Evolutionary conservation across 495 filamentous ascomycete genomes (phyloP).

Genomic region (Neurospora pannonica): DNA sequence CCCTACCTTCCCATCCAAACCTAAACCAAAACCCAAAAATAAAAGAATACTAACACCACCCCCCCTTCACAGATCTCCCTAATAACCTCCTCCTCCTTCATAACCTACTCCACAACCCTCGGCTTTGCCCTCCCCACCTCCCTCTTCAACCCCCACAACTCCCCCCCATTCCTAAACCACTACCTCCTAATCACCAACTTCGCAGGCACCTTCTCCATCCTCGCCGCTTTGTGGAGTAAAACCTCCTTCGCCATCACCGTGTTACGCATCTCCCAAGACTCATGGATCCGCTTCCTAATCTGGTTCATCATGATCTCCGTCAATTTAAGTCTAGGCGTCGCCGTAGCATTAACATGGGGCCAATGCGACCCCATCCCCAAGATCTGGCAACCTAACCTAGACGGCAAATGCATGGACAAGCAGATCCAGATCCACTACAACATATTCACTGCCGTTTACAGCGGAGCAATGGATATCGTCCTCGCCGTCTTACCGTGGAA

Average conservation of each 20-base stretch:
- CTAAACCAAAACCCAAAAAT: too few species aligned
- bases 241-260: slow-evolving; percentile 28
- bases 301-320: slow-evolving; percentile 28
- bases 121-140: slow-evolving; percentile 20
- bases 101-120: slow-evolving; percentile 36
- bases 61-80: slow-evolving; percentile 12
- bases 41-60: background rate
- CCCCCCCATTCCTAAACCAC: background rate
- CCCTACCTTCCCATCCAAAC: too few species aligned
- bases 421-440: slow-evolving; percentile 24
- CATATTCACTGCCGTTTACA: slow-evolving; percentile 24
- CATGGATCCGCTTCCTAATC: slow-evolving; percentile 20
- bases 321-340: slow-evolving; percentile 21
- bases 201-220: slow-evolving; percentile 24
- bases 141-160: slow-evolving; percentile 14
- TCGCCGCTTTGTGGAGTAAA: slow-evolving; percentile 25
- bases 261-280: slow-evolving; percentile 20
- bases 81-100: slow-evolving; percentile 54
- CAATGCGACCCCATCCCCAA: slow-evolving; percentile 27
- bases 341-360: slow-evolving; percentile 24
- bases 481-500: slow-evolving; percentile 28
- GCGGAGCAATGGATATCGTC: slow-evolving; percentile 25
- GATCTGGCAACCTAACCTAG: slow-evolving; percentile 28
- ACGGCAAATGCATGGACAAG: slow-evolving; percentile 20
- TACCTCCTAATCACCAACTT: slow-evolving; percentile 20